Conservation (phyloP, 257 asterid species). For the Fraxinus excelsior region DNA sequence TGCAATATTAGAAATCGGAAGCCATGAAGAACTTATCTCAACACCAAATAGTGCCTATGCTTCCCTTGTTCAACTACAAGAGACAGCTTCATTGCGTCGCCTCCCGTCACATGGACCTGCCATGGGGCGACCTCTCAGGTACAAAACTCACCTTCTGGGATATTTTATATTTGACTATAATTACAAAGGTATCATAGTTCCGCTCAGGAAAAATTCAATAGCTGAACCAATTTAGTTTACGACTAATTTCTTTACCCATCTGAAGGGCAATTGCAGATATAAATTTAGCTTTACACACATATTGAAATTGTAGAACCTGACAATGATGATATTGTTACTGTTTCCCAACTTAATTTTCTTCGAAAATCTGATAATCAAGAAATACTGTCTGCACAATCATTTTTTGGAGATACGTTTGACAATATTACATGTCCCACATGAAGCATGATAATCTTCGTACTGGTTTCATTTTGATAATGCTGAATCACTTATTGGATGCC, state of each 20-base stretch:
- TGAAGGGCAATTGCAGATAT: background rate
- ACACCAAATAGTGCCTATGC: conserved; percentile 77
- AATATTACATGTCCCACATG: background rate
- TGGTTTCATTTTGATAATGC: background rate
- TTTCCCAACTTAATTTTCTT: background rate
- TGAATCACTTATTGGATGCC: background rate
- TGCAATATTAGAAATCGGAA: conserved; percentile 75
- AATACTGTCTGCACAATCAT: background rate
- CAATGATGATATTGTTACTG: background rate
- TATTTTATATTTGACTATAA: background rate
- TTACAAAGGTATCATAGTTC: background rate
- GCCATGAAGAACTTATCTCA: conserved; percentile 87
- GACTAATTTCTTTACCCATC: background rate
- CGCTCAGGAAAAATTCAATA: background rate
- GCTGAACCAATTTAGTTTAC: background rate
- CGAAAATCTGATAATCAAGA: background rate
- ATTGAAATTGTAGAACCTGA: background rate
- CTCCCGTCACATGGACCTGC: conserved; percentile 66
- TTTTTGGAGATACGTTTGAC: background rate
- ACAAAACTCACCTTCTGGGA: conserved; percentile 4
- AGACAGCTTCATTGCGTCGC: conserved; percentile 62
- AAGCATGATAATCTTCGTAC: background rate
- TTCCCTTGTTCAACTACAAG: conserved; percentile 87
- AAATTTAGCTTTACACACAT: background rate
- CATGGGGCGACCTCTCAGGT: conserved; percentile 73